Conservation (phyloP, 768 basidiomycete genomes). For the Tephrocybe sp. region DNA sequence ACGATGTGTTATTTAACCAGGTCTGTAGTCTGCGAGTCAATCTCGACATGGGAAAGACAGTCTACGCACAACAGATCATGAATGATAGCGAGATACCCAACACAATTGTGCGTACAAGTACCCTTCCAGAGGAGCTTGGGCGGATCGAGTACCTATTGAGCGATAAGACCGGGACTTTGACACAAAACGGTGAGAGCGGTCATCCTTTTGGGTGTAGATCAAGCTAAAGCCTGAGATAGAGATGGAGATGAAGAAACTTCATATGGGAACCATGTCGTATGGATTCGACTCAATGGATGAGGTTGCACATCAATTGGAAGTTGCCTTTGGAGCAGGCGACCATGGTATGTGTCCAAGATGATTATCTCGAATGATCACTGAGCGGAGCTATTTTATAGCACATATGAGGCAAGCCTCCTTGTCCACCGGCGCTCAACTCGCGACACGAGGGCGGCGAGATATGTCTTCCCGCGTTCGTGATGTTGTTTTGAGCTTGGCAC, state of each 20-base stretch:
- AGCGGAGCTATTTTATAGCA: conserved; percentile 15
- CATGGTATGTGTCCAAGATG: conserved; percentile 37
- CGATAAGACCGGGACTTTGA: conserved; percentile 97
- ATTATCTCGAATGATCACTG: not conserved
- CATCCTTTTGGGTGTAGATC: not conserved
- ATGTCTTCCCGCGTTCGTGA: conserved; percentile 94
- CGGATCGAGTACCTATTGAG: conserved; percentile 94
- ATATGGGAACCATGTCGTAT: conserved; percentile 98
- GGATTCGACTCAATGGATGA: conserved; percentile 99
- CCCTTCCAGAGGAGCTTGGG: conserved; percentile 94
- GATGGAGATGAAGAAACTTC: conserved; percentile 99
- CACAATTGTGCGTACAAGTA: conserved; percentile 97
- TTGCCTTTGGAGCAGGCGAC: conserved; percentile 75
- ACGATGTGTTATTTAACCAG: not conserved
- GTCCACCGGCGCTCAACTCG: conserved; percentile 78
- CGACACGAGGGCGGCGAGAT: conserved; percentile 84
- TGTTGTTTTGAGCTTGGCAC: conserved; percentile 87
- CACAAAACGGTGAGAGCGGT: conserved; percentile 82
- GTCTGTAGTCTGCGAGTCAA: conserved; percentile 88
- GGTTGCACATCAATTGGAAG: conserved; percentile 86
- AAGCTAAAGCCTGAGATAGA: conserved; percentile 46
- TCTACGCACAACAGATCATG: conserved; percentile 96
- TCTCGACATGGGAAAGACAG: conserved; percentile 99
- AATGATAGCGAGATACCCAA: conserved; percentile 89
- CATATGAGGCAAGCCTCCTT: conserved; percentile 57